These are phyloP conservation scores for Xylaria sp. DNA, from an alignment of 2,329 filamentous ascomycete species.

Conservation along the genomic window DNA sequence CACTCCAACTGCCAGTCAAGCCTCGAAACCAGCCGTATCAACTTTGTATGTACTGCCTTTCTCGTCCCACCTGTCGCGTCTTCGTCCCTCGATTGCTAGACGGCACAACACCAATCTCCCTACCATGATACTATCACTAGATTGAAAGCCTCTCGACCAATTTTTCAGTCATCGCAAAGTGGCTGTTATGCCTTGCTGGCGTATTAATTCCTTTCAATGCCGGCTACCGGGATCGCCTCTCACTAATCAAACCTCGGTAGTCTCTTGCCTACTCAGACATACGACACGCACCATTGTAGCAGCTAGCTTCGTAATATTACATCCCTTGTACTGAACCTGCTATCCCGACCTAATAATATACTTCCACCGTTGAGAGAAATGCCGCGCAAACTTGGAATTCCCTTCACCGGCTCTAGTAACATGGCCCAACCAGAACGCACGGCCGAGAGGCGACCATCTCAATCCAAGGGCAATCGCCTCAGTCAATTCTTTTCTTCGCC, in stretches of 20 bases:
- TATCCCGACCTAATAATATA: constrained; percentile 31
- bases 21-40: constrained; percentile 5
- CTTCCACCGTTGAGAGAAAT: constrained; percentile 55
- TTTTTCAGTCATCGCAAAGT: constrained; percentile 1
- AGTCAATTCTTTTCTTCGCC: constrained; percentile 86
- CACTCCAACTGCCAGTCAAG: constrained; percentile 19
- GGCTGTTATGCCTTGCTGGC: constrained; percentile 5
- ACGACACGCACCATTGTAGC: constrained; percentile 22
- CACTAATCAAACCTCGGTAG: constrained; percentile 27
- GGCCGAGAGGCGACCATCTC: constrained; percentile 68
- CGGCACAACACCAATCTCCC: neutral
- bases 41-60: constrained; percentile 25
- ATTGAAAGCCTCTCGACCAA: constrained; percentile 9
- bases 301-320: constrained; percentile 33
- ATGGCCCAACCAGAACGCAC: constrained; percentile 62
- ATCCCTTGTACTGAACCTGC: constrained; percentile 14
- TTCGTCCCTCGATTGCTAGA: neutral
- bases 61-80: neutral
- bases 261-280: constrained; percentile 22
- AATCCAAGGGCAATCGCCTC: constrained; percentile 79
- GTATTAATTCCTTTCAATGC: neutral
- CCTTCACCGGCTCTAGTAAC: constrained; percentile 63
- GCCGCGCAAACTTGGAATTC: constrained; percentile 69
- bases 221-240: neutral
- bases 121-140: constrained; percentile 7